A percentile compares a stretch with the other conserved stretches of the same genome.
Evolutionary conservation across 148 eudicot genomes (phyloP).

Genomic region (Rhododendron griersonianum): DNA sequence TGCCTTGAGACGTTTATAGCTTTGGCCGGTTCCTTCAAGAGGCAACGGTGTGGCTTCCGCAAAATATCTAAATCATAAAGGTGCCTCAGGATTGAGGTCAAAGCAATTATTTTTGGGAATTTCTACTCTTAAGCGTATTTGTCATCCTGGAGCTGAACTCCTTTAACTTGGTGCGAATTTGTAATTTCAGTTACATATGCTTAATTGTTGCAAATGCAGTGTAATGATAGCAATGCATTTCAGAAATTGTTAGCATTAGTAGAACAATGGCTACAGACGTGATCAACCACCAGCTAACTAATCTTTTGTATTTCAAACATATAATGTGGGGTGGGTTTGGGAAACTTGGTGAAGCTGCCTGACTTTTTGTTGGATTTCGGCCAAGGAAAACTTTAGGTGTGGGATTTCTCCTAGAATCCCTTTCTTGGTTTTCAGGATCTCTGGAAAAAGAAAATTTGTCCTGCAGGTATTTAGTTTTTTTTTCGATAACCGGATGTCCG

Average conservation of each 20-base stretch:
- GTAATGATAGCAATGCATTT: neutral
- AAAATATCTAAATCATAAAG: neutral
- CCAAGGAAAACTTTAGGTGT: neutral
- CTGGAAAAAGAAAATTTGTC: neutral
- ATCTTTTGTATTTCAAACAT: neutral
- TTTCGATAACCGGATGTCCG: neutral
- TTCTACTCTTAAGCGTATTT: neutral
- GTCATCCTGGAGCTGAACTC: neutral
- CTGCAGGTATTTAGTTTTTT: neutral
- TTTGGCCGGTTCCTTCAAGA: neutral
- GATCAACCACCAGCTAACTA: neutral
- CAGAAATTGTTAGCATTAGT: neutral
- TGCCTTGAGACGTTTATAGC: neutral
- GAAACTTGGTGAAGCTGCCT: neutral
- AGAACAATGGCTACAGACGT: neutral
- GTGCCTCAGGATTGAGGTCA: neutral
- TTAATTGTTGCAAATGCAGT: neutral
- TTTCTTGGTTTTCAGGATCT: neutral
- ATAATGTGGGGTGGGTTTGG: neutral
- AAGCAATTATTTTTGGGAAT: neutral
- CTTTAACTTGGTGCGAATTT: neutral
- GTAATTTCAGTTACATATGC: neutral
- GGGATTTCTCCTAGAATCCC: neutral
- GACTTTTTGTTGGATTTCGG: neutral
- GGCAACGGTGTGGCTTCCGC: neutral